Conservation (phyloP, 179 eudicot genomes). For the Drosera spatulata region DNA sequence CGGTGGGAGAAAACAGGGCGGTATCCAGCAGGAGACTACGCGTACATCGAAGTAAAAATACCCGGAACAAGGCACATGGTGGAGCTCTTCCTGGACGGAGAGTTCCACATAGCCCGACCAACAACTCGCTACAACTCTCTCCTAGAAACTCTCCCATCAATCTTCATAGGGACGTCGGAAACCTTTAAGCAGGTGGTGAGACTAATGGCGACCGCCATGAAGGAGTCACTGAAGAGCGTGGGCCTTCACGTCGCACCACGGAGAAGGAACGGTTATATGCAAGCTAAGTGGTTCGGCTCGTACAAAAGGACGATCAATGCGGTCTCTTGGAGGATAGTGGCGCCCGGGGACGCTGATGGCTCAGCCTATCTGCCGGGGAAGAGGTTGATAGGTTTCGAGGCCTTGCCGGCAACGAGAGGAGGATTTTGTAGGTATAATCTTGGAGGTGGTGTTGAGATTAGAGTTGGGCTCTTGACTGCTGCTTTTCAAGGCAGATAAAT, state of each 20-base stretch:
- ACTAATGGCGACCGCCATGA: conserved; percentile 50
- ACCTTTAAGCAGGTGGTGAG: conserved; percentile 35
- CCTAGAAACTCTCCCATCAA: conserved; percentile 33
- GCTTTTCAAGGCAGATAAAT: conserved; percentile 22
- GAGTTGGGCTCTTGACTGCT: conserved; percentile 38
- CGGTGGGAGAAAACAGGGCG: conserved; percentile 52
- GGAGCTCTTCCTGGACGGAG: conserved; percentile 28
- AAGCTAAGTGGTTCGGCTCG: conserved; percentile 52
- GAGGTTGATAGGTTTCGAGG: conserved; percentile 36
- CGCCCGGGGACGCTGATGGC: background rate
- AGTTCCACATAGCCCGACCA: conserved; percentile 47
- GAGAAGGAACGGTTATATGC: conserved; percentile 53
- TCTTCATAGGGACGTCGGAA: conserved; percentile 32
- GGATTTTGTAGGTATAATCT: conserved; percentile 27
- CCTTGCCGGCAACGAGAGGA: conserved; percentile 6
- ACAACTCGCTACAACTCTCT: conserved; percentile 33
- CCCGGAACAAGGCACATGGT: conserved; percentile 43
- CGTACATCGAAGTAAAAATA: conserved; percentile 53
- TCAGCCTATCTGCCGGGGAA: background rate
- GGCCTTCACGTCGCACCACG: conserved; percentile 61
- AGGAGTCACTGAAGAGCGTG: conserved; percentile 33
- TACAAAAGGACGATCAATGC: conserved; percentile 43
- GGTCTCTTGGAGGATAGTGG: conserved; percentile 1
- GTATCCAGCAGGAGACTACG: conserved; percentile 44
- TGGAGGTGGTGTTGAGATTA: conserved; percentile 19